Percentiles rank a stretch among this genome's conserved stretches.
phyloP scores from a whole-genome alignment of 768 basidiomycete genomes.

The Agrocybe praecox region DNA sequence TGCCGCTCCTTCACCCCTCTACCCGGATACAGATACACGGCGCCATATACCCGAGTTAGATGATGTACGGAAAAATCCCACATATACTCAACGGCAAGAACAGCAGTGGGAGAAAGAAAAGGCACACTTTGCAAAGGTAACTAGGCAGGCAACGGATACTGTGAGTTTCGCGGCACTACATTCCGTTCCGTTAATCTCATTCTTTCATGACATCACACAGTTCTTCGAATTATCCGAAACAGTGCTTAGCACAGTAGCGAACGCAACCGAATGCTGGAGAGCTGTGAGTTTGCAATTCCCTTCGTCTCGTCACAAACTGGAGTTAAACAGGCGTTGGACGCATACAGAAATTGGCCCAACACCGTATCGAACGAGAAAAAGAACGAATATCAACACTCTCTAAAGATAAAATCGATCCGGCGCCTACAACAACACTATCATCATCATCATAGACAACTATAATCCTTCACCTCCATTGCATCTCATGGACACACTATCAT shows the following conservation, averaged over 20 bases:
- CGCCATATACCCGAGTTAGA: constrained; percentile 8
- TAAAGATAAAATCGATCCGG: constrained; percentile 26
- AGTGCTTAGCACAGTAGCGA: constrained; percentile 62
- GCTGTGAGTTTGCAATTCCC: constrained; percentile 42
- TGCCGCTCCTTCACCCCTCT: not conserved
- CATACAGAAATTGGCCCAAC: constrained; percentile 50
- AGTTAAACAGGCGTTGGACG: not conserved
- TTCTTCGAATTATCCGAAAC: constrained; percentile 68
- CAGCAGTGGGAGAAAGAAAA: constrained; percentile 47
- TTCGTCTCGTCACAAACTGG: constrained; percentile 26
- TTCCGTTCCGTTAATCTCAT: not conserved
- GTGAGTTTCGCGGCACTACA: constrained; percentile 29
- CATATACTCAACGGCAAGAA: constrained; percentile 15
- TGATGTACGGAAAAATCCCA: constrained; percentile 9
- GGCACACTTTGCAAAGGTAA: constrained; percentile 45
- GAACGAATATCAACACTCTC: constrained; percentile 37
- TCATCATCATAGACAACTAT: not conserved
- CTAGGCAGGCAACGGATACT: constrained; percentile 51
- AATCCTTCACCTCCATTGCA: not conserved
- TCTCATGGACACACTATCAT: too few species aligned
- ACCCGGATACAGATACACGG: constrained; percentile 1
- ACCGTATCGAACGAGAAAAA: constrained; percentile 52
- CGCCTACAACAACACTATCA: constrained; percentile 25
- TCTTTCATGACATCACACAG: constrained; percentile 33
- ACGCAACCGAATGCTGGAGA: constrained; percentile 60